A percentile compares a stretch with the other conserved stretches of the same genome.
These are phyloP conservation scores for Daldinia childiae DNA, from an alignment of 495 filamentous ascomycete species.

Conservation along the genomic window DNA sequence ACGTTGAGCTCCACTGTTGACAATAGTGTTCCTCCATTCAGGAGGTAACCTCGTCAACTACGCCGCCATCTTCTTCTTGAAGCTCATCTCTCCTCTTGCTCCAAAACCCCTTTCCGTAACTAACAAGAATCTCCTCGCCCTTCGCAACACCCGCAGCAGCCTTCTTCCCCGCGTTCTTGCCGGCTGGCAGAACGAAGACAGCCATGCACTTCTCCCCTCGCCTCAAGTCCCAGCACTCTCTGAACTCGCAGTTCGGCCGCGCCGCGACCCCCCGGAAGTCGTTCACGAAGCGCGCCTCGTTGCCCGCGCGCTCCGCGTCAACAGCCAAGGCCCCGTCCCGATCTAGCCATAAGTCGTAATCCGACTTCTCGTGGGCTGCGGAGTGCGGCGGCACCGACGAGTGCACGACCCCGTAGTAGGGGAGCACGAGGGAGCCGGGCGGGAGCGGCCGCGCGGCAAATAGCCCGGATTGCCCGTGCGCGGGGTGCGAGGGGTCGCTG, in stretches of 20 bases:
- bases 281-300: conserved; percentile 77
- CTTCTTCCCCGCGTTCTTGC: conserved; percentile 62
- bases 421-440: conserved; percentile 67
- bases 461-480: conserved; percentile 69
- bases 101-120: conserved; percentile 76
- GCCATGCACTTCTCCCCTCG: conserved; percentile 63
- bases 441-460: conserved; percentile 67
- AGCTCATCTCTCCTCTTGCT: conserved; percentile 48
- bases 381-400: conserved; percentile 45
- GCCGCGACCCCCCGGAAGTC: conserved; percentile 72
- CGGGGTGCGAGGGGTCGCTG: conserved; percentile 64
- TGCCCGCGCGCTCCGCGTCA: conserved; percentile 69
- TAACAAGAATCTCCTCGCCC: conserved; percentile 70
- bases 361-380: conserved; percentile 55
- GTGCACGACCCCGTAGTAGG: conserved; percentile 74
- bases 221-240: conserved; percentile 60
- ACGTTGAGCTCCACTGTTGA: neutral
- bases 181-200: conserved; percentile 67
- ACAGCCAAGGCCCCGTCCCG: conserved; percentile 66
- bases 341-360: conserved; percentile 75
- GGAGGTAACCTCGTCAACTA: neutral
- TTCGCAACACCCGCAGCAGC: conserved; percentile 59
- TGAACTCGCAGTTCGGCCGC: conserved; percentile 69
- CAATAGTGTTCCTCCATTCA: neutral
- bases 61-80: conserved; percentile 44